phyloP scores from a whole-genome alignment of 495 filamentous ascomycete genomes.

The Neurospora sp. region DNA sequence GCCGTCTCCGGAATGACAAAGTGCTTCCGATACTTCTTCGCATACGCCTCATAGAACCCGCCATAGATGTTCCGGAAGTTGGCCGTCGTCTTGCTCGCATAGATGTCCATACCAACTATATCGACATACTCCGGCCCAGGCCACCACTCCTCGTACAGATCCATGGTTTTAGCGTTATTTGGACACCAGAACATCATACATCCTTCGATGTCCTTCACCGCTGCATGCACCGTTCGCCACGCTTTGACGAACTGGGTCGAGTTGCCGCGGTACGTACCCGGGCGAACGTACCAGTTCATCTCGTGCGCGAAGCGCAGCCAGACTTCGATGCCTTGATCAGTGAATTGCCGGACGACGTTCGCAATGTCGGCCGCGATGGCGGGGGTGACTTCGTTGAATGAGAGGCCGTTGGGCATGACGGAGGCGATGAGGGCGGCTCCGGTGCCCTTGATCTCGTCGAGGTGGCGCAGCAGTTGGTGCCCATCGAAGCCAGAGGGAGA shows the following conservation, averaged over 20 bases:
- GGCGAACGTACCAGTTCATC: conserved; percentile 8
- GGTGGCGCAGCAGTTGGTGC: background rate
- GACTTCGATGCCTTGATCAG: conserved; percentile 6
- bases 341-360: conserved; percentile 3
- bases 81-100: background rate
- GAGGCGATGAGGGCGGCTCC: conserved; percentile 1
- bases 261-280: conserved; percentile 5
- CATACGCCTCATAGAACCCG: conserved; percentile 6
- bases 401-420: conserved; percentile 7
- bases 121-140: conserved; percentile 6
- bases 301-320: conserved; percentile 10
- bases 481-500: conserved; percentile 4
- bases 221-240: conserved; percentile 3
- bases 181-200: conserved; percentile 7
- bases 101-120: conserved; percentile 9
- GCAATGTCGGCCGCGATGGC: conserved; percentile 3
- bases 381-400: conserved; percentile 3
- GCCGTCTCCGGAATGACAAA: conserved; percentile 8
- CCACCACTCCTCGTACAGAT: conserved; percentile 2
- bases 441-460: conserved; percentile 1
- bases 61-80: conserved; percentile 3
- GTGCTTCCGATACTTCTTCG: background rate
- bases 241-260: conserved; percentile 4
- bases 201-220: background rate
- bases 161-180: conserved; percentile 1